phyloP scores from a whole-genome alignment of 1,139 yeast species.

The Lodderomyces oxycetoniae region DNA sequence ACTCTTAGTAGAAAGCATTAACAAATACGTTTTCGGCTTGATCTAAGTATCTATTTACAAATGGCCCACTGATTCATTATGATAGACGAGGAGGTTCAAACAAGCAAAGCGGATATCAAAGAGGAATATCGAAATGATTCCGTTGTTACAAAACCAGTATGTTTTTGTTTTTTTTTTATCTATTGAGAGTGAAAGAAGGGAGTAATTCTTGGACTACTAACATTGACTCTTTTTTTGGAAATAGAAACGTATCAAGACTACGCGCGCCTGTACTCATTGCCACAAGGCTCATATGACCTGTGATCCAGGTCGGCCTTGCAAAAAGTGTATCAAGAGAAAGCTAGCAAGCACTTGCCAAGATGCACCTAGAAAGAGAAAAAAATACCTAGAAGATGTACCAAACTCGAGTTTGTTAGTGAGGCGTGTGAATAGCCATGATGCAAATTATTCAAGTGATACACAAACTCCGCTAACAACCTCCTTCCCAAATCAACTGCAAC shows the following conservation, averaged over 20 bases:
- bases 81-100: not conserved
- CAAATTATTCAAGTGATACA: not conserved
- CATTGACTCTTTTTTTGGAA: too few relatives aligned
- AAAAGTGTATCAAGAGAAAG: constrained; percentile 69
- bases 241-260: constrained; percentile 53
- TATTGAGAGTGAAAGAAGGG: too few relatives aligned
- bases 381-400: constrained; percentile 64
- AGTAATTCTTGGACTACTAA: too few relatives aligned
- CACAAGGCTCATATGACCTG: constrained; percentile 86
- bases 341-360: constrained; percentile 73
- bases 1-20: too few relatives aligned
- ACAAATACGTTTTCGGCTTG: too few relatives aligned
- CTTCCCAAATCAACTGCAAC: not conserved
- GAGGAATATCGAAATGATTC: too few relatives aligned
- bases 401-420: constrained; percentile 13
- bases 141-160: too few relatives aligned
- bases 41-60: too few relatives aligned
- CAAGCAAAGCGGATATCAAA: too few relatives aligned
- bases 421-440: not conserved
- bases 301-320: constrained; percentile 77
- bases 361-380: constrained; percentile 84
- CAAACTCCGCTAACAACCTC: not conserved
- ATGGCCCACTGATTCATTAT: too few relatives aligned
- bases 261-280: constrained; percentile 83
- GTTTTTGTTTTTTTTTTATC: constrained; percentile 1